phyloP scores from a whole-genome alignment of 495 filamentous ascomycete genomes.

The Penicillium malachiteum region DNA sequence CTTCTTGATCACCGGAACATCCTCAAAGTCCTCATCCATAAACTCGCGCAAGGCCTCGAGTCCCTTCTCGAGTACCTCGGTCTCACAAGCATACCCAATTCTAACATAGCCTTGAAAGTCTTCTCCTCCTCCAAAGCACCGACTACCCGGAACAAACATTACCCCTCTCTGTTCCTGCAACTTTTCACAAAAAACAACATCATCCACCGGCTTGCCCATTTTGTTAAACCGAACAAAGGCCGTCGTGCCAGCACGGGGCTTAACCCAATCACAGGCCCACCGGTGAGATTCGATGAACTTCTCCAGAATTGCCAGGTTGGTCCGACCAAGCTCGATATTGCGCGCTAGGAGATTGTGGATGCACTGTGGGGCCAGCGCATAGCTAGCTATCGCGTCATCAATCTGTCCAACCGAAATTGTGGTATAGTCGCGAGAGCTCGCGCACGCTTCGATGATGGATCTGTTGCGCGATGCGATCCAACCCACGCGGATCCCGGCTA shows the following conservation, averaged over 20 bases:
- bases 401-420: constrained; percentile 82
- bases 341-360: constrained; percentile 65
- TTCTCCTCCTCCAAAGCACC: constrained; percentile 67
- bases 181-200: constrained; percentile 68
- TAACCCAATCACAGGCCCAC: constrained; percentile 66
- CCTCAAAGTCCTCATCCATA: constrained; percentile 58
- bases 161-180: constrained; percentile 70
- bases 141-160: constrained; percentile 74
- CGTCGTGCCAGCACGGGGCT: constrained; percentile 80
- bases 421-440: constrained; percentile 74
- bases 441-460: constrained; percentile 63
- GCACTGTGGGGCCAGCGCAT: constrained; percentile 62
- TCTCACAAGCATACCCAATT: constrained; percentile 76
- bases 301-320: constrained; percentile 67
- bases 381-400: constrained; percentile 77
- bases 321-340: constrained; percentile 69
- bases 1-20: constrained; percentile 45
- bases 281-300: constrained; percentile 65
- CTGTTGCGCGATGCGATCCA: constrained; percentile 74
- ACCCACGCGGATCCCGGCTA: constrained; percentile 79
- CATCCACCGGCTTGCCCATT: constrained; percentile 66
- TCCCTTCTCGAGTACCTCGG: constrained; percentile 65
- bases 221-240: constrained; percentile 71
- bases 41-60: constrained; percentile 62
- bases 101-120: constrained; percentile 80